phyloP scores from a whole-genome alignment of 1,284 basidiomycete species.

The Boletus semigastroideus region DNA sequence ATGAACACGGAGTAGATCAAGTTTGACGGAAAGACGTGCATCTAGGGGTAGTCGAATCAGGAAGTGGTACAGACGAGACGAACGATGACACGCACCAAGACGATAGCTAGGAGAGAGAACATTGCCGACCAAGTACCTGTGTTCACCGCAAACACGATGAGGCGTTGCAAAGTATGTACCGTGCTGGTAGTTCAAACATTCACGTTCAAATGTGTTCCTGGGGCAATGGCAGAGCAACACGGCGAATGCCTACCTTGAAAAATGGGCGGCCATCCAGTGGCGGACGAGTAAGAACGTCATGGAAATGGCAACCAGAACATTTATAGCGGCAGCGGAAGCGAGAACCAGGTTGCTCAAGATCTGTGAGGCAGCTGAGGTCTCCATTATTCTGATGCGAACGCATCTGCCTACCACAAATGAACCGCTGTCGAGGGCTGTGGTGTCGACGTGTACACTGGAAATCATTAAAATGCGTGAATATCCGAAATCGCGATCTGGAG shows the following conservation, averaged over 20 bases:
- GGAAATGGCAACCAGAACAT: background rate
- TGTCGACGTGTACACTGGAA: background rate
- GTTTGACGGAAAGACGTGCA: background rate
- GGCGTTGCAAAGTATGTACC: constrained; percentile 3
- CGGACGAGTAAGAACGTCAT: background rate
- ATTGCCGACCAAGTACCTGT: constrained; percentile 14
- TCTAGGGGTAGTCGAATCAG: background rate
- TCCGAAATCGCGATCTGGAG: too few species aligned
- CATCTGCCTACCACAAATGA: constrained; percentile 1
- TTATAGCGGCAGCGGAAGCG: background rate
- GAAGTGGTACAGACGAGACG: too few species aligned
- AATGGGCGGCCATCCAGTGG: background rate
- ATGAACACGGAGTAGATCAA: constrained; percentile 4
- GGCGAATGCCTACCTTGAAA: background rate
- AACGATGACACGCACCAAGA: constrained; percentile 9
- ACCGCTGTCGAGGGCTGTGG: background rate
- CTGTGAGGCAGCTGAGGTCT: background rate
- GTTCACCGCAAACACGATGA: too few species aligned
- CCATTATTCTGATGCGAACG: background rate
- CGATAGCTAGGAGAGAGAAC: constrained; percentile 9
- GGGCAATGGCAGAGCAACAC: too few species aligned
- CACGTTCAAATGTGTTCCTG: background rate
- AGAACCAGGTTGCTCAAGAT: background rate
- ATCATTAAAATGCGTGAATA: background rate
- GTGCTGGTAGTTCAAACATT: constrained; percentile 13